These are phyloP conservation scores for Umbilicus rupestris DNA, from an alignment of 164 flowering plant genomes.

Conservation along the genomic window DNA sequence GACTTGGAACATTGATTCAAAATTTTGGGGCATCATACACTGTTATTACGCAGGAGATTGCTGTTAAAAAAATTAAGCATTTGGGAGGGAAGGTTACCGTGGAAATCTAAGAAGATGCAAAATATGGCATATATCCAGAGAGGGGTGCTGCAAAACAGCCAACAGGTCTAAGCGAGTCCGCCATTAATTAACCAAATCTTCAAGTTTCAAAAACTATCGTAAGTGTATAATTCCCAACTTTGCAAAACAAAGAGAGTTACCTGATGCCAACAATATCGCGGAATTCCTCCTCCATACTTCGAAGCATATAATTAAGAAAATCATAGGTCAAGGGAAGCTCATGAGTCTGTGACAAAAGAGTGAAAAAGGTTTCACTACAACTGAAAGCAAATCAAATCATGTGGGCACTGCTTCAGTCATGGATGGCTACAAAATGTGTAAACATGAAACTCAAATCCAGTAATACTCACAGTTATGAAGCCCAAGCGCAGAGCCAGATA, in stretches of 20 bases:
- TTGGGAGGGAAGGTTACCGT: constrained; percentile 41
- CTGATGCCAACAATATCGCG: constrained; percentile 85
- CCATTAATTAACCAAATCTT: background rate
- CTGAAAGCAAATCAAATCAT: too few relatives aligned
- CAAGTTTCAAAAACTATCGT: background rate
- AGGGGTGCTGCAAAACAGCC: constrained; percentile 55
- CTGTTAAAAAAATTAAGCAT: too few relatives aligned
- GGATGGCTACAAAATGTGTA: too few relatives aligned
- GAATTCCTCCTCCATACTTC: constrained; percentile 96
- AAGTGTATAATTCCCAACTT: background rate
- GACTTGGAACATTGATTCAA: background rate
- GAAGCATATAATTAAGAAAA: constrained; percentile 79
- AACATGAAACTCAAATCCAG: background rate
- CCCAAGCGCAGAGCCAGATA: constrained; percentile 80
- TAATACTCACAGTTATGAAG: constrained; percentile 57
- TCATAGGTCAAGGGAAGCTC: constrained; percentile 69
- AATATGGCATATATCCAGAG: constrained; percentile 73
- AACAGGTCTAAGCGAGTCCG: constrained; percentile 7
- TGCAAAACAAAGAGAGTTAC: constrained; percentile 19
- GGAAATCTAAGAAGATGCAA: constrained; percentile 61
- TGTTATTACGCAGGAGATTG: too few relatives aligned
- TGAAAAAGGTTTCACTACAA: background rate
- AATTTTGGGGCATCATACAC: background rate
- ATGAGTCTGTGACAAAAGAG: constrained; percentile 50
- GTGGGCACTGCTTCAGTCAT: too few relatives aligned